Percentiles rank a stretch among this genome's conserved stretches.
These are phyloP conservation scores for Nigrospora sphaerica DNA, from an alignment of 2,329 filamentous ascomycete genomes.

Conservation along the genomic window DNA sequence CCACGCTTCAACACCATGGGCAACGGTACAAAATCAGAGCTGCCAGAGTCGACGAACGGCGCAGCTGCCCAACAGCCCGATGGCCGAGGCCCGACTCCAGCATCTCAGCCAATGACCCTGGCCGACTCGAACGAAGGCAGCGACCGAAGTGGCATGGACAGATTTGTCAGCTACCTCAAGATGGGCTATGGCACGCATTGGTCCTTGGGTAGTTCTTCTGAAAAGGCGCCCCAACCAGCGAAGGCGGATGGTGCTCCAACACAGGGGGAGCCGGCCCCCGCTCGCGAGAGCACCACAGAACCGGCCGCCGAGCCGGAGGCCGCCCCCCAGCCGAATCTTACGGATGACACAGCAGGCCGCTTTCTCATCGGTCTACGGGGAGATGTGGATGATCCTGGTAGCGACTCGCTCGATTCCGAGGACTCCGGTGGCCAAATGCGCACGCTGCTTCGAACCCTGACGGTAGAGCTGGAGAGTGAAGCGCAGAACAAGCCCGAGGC, in stretches of 20 bases:
- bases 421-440: slow-evolving; percentile 37
- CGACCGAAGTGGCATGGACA: slow-evolving; percentile 39
- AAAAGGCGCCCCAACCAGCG: neutral
- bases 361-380: slow-evolving; percentile 66
- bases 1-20: slow-evolving; percentile 6
- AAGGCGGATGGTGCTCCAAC: no score
- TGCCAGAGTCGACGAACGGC: neutral
- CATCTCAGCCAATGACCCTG: slow-evolving; percentile 1
- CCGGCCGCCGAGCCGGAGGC: slow-evolving; percentile 4
- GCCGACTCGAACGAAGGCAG: slow-evolving; percentile 8
- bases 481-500: slow-evolving; percentile 31
- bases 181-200: slow-evolving; percentile 63
- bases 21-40: slow-evolving; percentile 1
- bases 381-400: slow-evolving; percentile 44
- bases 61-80: neutral
- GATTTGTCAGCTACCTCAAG: slow-evolving; percentile 58
- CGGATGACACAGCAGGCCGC: slow-evolving; percentile 26
- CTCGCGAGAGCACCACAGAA: slow-evolving; percentile 4
- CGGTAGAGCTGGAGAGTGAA: slow-evolving; percentile 52
- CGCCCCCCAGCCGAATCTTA: slow-evolving; percentile 2
- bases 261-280: neutral
- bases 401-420: slow-evolving; percentile 21
- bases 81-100: neutral
- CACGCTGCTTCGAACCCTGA: slow-evolving; percentile 57
- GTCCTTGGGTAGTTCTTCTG: slow-evolving; percentile 31